phyloP scores from a whole-genome alignment of 2,329 filamentous ascomycete species.

The Epichloe coenophiala region DNA sequence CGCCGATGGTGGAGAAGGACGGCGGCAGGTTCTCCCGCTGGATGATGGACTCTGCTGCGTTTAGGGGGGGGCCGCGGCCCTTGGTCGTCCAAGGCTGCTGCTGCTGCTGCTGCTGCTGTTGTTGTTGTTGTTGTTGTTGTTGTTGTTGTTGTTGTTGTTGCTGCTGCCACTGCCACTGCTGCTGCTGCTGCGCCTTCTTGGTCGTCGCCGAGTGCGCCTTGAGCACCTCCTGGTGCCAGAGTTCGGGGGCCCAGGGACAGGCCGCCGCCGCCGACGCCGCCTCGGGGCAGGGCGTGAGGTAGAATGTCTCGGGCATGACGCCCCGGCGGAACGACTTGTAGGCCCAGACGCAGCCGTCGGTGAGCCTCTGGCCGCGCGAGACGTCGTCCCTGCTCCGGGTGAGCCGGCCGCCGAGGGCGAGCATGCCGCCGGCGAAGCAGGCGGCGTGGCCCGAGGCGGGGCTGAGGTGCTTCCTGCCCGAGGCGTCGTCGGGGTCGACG shows the following conservation, averaged over 20 bases:
- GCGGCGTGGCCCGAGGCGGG: slow-evolving; percentile 5
- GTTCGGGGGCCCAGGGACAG: slow-evolving; percentile 22
- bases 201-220: slow-evolving; percentile 1
- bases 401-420: slow-evolving; percentile 49
- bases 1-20: slow-evolving; percentile 48
- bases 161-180: too few relatives aligned
- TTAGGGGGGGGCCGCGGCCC: neutral
- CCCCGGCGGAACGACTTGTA: slow-evolving; percentile 47
- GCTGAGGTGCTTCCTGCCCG: slow-evolving; percentile 6
- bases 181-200: too few relatives aligned
- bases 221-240: slow-evolving; percentile 21
- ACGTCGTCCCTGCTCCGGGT: slow-evolving; percentile 46
- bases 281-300: slow-evolving; percentile 24
- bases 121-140: too few relatives aligned
- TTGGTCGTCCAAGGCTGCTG: too few relatives aligned
- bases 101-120: too few relatives aligned
- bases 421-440: slow-evolving; percentile 57
- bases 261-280: neutral
- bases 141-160: too few relatives aligned
- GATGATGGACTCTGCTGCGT: slow-evolving; percentile 12
- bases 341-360: slow-evolving; percentile 57
- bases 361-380: slow-evolving; percentile 48
- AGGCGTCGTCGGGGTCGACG: slow-evolving; percentile 30
- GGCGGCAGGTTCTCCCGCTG: slow-evolving; percentile 24
- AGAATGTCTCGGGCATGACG: slow-evolving; percentile 41